These are phyloP conservation scores for Claviceps sp. DNA, from an alignment of 2,329 filamentous ascomycete species.

Conservation along the genomic window DNA sequence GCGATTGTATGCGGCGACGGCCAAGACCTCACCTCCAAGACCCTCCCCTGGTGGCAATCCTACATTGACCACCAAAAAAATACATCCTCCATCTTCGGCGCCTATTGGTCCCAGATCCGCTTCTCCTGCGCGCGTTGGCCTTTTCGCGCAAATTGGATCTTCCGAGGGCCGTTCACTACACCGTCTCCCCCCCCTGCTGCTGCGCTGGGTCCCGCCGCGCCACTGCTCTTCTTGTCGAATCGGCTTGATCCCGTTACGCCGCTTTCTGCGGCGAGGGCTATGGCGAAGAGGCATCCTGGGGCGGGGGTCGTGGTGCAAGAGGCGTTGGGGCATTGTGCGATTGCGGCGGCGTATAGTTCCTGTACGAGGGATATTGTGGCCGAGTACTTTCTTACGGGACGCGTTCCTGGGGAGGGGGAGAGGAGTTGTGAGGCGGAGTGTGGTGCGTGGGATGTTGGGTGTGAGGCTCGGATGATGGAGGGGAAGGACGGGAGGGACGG, in stretches of 20 bases:
- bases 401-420: slow-evolving; percentile 8
- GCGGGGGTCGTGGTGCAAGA: slow-evolving; percentile 12
- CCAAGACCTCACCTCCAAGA: slow-evolving; percentile 10
- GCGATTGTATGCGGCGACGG: slow-evolving; percentile 25
- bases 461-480: not conserved
- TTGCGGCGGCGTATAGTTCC: slow-evolving; percentile 6
- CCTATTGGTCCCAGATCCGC: slow-evolving; percentile 22
- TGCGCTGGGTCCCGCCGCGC: slow-evolving; percentile 23
- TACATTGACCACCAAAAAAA: slow-evolving; percentile 16
- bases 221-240: slow-evolving; percentile 30
- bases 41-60: slow-evolving; percentile 13
- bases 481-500: not conserved
- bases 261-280: slow-evolving; percentile 10
- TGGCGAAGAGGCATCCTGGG: slow-evolving; percentile 10
- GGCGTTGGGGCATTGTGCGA: slow-evolving; percentile 11
- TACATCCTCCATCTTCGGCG: slow-evolving; percentile 19
- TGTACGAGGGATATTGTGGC: slow-evolving; percentile 9
- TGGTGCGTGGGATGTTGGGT: slow-evolving; percentile 9
- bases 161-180: slow-evolving; percentile 21
- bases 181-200: slow-evolving; percentile 12
- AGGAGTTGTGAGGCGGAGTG: slow-evolving; percentile 10
- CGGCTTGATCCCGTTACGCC: slow-evolving; percentile 34
- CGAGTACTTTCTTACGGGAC: slow-evolving; percentile 9
- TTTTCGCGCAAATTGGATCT: slow-evolving; percentile 26
- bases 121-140: slow-evolving; percentile 26